Conservation (phyloP, 2,329 filamentous ascomycete species). For the Reticulascus tulasneorum region DNA sequence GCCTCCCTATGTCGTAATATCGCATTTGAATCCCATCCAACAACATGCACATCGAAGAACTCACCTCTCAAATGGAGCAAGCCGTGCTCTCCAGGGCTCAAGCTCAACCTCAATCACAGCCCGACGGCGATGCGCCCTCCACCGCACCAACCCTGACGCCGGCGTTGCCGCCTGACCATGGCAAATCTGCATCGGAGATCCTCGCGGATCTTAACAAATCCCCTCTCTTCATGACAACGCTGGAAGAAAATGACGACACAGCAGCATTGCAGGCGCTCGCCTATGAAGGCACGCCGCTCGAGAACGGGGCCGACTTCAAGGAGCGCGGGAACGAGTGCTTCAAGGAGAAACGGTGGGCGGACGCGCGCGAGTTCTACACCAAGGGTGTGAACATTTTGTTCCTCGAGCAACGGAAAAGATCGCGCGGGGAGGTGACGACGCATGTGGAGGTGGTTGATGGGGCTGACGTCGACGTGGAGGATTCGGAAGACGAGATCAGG, state of each 20-base stretch:
- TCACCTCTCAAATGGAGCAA: slow-evolving; percentile 36
- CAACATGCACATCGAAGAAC: slow-evolving; percentile 38
- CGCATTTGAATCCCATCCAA: too few species aligned
- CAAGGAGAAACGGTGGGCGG: slow-evolving; percentile 65
- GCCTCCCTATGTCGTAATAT: too few species aligned
- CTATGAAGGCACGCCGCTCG: slow-evolving; percentile 85
- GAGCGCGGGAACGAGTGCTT: slow-evolving; percentile 91
- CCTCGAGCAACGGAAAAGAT: slow-evolving; percentile 56
- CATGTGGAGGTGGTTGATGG: slow-evolving; percentile 12
- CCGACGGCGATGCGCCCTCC: slow-evolving; percentile 4
- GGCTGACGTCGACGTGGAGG: slow-evolving; percentile 43
- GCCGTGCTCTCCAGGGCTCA: slow-evolving; percentile 19
- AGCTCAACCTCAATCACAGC: not conserved
- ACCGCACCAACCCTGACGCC: slow-evolving; percentile 21
- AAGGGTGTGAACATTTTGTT: slow-evolving; percentile 76
- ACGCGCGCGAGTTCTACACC: slow-evolving; percentile 87
- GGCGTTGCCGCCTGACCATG: slow-evolving; percentile 41
- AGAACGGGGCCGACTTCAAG: slow-evolving; percentile 81
- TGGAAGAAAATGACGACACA: slow-evolving; percentile 79
- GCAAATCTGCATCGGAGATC: slow-evolving; percentile 53
- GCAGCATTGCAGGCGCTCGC: slow-evolving; percentile 86
- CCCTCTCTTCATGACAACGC: slow-evolving; percentile 93
- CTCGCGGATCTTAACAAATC: slow-evolving; percentile 54
- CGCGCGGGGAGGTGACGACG: slow-evolving; percentile 25
- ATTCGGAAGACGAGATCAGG: slow-evolving; percentile 53